Conservation (phyloP, 352 stramenopile genomes). For the Thraustochytrium striatum region DNA sequence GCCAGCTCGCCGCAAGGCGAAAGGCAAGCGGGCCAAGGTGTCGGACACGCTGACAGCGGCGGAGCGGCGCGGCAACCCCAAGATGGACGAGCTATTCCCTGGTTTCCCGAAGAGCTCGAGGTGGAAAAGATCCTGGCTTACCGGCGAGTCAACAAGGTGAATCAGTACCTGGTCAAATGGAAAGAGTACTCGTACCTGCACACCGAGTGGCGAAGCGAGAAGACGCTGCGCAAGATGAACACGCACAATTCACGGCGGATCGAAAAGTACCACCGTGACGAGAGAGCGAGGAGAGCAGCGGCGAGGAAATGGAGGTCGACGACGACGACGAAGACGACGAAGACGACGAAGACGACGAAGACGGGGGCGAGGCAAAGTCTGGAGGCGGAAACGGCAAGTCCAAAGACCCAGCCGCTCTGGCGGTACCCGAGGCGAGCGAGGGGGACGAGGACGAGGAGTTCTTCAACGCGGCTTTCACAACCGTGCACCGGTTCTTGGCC, state of each 20-base stretch:
- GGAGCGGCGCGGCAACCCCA: neutral
- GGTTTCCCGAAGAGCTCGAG: constrained; percentile 18
- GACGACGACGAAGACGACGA: no score
- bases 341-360: neutral
- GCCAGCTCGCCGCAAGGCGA: no score
- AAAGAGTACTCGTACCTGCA: constrained; percentile 94
- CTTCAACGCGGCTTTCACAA: constrained; percentile 16
- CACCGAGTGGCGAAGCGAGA: constrained; percentile 90
- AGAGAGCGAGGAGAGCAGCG: neutral
- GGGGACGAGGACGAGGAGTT: neutral
- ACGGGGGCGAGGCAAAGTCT: neutral
- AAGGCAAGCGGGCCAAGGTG: no score
- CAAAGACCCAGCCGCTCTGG: no score
- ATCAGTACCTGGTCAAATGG: constrained; percentile 98
- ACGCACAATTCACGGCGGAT: neutral
- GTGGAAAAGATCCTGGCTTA: constrained; percentile 24
- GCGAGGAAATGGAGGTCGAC: no score
- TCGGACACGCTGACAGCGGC: neutral
- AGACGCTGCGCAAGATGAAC: constrained; percentile 60
- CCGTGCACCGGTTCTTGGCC: neutral
- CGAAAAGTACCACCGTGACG: constrained; percentile 13
- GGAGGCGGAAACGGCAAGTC: neutral
- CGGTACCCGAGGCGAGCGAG: no score
- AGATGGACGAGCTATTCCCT: neutral
- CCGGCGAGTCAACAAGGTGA: neutral